A percentile compares a stretch with the other conserved stretches of the same genome.
phyloP scores from a whole-genome alignment of 805 yeast species.

The Grigorovia jiainica region DNA sequence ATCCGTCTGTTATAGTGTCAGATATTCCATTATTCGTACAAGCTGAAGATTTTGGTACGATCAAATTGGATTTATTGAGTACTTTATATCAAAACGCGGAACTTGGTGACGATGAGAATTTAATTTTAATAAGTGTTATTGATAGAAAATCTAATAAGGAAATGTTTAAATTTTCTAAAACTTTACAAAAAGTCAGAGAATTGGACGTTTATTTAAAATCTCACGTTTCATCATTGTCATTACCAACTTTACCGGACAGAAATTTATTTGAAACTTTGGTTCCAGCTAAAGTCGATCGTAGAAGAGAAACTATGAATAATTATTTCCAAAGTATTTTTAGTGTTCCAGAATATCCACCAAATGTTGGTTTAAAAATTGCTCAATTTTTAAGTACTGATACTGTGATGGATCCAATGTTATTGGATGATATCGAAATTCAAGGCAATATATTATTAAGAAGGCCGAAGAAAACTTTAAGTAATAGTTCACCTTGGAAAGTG shows the following conservation, averaged over 20 bases:
- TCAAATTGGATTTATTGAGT: slow-evolving; percentile 40
- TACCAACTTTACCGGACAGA: slow-evolving; percentile 60
- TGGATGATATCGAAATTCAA: slow-evolving; percentile 45
- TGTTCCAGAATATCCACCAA: slow-evolving; percentile 49
- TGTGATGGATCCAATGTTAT: slow-evolving; percentile 49
- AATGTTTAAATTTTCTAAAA: slow-evolving; percentile 66
- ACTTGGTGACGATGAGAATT: slow-evolving; percentile 45
- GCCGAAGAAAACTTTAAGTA: slow-evolving; percentile 39
- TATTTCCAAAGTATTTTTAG: slow-evolving; percentile 50
- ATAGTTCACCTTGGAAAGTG: slow-evolving; percentile 57
- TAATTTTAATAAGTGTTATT: slow-evolving; percentile 49
- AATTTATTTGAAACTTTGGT: slow-evolving; percentile 40
- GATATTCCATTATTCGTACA: slow-evolving; percentile 46
- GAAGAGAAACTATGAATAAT: slow-evolving; percentile 46
- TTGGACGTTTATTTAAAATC: slow-evolving; percentile 56
- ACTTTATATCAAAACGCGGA: slow-evolving; percentile 35
- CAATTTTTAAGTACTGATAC: slow-evolving; percentile 60
- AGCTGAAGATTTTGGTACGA: slow-evolving; percentile 48
- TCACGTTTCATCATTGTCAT: slow-evolving; percentile 35
- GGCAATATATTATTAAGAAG: slow-evolving; percentile 57
- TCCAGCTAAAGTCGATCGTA: slow-evolving; percentile 55
- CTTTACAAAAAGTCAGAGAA: slow-evolving; percentile 46
- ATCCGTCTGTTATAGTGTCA: slow-evolving; percentile 10
- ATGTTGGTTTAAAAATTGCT: slow-evolving; percentile 45
- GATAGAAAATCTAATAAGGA: slow-evolving; percentile 55